Evolutionary conservation across 2,329 filamentous ascomycete genomes (phyloP).

Genomic region (Colletotrichum trifolii): DNA sequence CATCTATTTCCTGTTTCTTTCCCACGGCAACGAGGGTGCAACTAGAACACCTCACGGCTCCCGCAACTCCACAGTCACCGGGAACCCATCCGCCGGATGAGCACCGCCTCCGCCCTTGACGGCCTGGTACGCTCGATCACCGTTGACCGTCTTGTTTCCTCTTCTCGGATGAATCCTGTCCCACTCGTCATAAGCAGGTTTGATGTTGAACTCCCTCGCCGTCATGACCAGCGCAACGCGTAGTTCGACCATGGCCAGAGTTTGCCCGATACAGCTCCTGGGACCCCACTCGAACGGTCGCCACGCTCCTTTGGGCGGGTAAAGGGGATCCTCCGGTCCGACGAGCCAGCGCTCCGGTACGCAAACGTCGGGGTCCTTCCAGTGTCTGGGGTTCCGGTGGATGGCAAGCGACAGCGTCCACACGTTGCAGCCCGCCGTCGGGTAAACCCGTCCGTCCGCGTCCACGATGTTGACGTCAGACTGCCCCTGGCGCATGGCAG

Average conservation of each 20-base stretch:
- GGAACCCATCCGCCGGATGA: conserved; percentile 23
- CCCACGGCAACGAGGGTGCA: not conserved
- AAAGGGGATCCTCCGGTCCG: conserved; percentile 15
- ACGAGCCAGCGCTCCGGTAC: conserved; percentile 59
- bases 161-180: conserved; percentile 9
- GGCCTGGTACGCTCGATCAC: conserved; percentile 13
- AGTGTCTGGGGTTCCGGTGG: conserved; percentile 53
- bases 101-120: conserved; percentile 14
- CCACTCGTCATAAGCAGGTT: conserved; percentile 17
- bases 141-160: conserved; percentile 40
- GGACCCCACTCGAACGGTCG: conserved; percentile 62
- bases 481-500: conserved; percentile 52
- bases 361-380: conserved; percentile 55
- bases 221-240: conserved; percentile 58
- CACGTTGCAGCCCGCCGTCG: conserved; percentile 57
- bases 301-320: conserved; percentile 53
- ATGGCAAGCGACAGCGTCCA: conserved; percentile 50
- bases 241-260: conserved; percentile 60
- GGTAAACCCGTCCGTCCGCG: conserved; percentile 53
- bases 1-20: not conserved
- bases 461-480: conserved; percentile 52
- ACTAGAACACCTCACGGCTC: not conserved
- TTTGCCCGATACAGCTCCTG: conserved; percentile 57
- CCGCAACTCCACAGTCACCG: conserved; percentile 12
- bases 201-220: conserved; percentile 55